These are phyloP conservation scores for Babesia ovata DNA, from an alignment of 169 alveolate species.

Conservation along the genomic window DNA sequence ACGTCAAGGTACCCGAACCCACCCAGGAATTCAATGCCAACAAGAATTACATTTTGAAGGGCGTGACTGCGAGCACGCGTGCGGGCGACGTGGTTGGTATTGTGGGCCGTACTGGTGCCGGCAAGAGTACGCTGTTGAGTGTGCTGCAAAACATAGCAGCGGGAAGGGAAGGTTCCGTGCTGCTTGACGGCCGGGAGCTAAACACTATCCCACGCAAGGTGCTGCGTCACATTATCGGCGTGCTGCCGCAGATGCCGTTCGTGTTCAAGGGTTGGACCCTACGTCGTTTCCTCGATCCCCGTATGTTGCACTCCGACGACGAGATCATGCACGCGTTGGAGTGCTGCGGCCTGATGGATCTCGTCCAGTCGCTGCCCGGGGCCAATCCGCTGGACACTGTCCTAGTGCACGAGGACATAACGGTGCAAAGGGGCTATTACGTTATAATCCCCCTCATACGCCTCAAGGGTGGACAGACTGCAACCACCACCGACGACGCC, in stretches of 20 bases:
- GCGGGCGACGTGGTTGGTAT: conserved; percentile 55
- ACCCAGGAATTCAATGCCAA: background rate
- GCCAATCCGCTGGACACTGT: conserved; percentile 44
- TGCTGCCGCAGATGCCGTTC: conserved; percentile 61
- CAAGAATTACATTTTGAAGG: conserved; percentile 10
- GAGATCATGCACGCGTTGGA: conserved; percentile 45
- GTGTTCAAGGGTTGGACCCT: conserved; percentile 66
- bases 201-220: conserved; percentile 44
- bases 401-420: conserved; percentile 16
- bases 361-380: conserved; percentile 45
- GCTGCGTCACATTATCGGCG: conserved; percentile 51
- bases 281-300: conserved; percentile 64
- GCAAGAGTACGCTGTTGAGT: conserved; percentile 58
- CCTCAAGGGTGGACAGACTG: conserved; percentile 6
- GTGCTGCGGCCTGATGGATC: conserved; percentile 51
- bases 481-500: background rate
- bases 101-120: conserved; percentile 69
- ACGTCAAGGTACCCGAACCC: conserved; percentile 4
- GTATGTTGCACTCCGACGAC: conserved; percentile 50
- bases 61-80: conserved; percentile 30
- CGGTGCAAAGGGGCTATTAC: conserved; percentile 11
- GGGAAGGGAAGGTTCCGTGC: conserved; percentile 46
- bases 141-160: conserved; percentile 24
- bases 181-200: conserved; percentile 67
- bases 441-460: conserved; percentile 15